Conservation (phyloP, 768 basidiomycete genomes). For the Nidularia sp. region DNA sequence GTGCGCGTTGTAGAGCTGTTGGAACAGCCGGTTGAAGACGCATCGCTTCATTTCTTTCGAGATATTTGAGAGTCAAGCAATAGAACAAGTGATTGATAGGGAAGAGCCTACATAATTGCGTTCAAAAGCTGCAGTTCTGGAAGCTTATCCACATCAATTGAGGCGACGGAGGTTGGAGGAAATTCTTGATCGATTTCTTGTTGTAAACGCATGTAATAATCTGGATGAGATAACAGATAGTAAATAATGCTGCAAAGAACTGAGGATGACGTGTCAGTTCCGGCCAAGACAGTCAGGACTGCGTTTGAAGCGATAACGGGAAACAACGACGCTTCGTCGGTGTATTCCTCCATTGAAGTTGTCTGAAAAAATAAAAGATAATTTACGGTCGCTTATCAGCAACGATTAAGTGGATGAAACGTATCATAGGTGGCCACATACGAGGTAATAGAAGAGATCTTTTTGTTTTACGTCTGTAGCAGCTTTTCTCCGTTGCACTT, state of each 20-base stretch:
- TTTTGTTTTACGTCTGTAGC: not conserved
- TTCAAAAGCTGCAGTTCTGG: constrained; percentile 17
- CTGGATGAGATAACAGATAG: constrained; percentile 32
- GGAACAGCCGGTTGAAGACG: constrained; percentile 31
- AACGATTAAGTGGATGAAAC: not conserved
- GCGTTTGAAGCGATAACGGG: not conserved
- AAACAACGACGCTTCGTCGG: not conserved
- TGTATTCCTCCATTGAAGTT: not conserved
- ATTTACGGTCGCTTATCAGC: not conserved
- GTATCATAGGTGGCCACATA: constrained; percentile 4
- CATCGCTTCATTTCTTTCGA: constrained; percentile 29
- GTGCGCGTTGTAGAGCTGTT: constrained; percentile 27
- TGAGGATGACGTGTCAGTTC: constrained; percentile 43
- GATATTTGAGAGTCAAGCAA: not conserved
- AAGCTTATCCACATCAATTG: constrained; percentile 15
- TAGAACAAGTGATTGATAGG: not conserved
- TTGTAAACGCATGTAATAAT: constrained; percentile 27
- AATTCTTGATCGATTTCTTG: constrained; percentile 33
- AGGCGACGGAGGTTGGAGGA: constrained; percentile 9
- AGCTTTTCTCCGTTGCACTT: not conserved
- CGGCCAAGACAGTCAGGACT: constrained; percentile 26
- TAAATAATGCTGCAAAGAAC: constrained; percentile 33
- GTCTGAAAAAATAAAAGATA: not conserved
- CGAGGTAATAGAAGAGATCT: constrained; percentile 24
- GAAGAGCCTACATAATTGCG: constrained; percentile 22